These are phyloP conservation scores for Scenedesmus sp. DNA, from an alignment of 163 green algal species.

Conservation along the genomic window DNA sequence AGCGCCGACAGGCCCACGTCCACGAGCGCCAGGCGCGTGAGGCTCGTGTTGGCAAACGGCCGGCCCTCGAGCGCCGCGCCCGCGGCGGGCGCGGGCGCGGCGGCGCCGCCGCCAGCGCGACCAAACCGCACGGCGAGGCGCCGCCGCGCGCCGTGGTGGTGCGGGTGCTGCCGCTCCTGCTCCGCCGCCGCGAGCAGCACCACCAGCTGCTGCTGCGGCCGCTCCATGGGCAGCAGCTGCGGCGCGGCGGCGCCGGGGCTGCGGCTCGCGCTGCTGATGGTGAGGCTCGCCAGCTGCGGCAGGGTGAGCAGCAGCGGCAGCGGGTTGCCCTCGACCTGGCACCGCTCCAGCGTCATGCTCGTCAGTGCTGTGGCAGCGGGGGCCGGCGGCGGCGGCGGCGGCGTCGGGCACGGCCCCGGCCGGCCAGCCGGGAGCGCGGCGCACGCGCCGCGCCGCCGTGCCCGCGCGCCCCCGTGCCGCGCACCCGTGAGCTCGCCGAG, in stretches of 20 bases:
- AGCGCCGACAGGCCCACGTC: constrained; percentile 16
- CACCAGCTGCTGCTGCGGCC: constrained; percentile 30
- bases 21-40: constrained; percentile 4
- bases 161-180: constrained; percentile 7
- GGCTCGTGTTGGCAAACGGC: constrained; percentile 14
- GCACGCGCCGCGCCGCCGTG: neutral
- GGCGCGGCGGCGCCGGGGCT: neutral
- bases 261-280: neutral
- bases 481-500: constrained; percentile 28
- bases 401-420: too few relatives aligned
- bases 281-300: constrained; percentile 2
- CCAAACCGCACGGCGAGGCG: too few relatives aligned
- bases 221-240: constrained; percentile 12
- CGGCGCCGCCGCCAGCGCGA: too few relatives aligned
- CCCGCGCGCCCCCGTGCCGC: neutral
- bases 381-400: neutral
- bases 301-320: constrained; percentile 40
- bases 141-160: too few relatives aligned
- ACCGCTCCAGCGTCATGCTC: constrained; percentile 30
- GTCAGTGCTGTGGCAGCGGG: constrained; percentile 13
- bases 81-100: neutral
- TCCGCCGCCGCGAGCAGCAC: neutral
- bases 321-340: constrained; percentile 25
- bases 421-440: too few relatives aligned
- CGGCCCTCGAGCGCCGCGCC: neutral